Evolutionary conservation across 2,329 filamentous ascomycete species (phyloP).

Genomic region (Elsinoe fawcettii): DNA sequence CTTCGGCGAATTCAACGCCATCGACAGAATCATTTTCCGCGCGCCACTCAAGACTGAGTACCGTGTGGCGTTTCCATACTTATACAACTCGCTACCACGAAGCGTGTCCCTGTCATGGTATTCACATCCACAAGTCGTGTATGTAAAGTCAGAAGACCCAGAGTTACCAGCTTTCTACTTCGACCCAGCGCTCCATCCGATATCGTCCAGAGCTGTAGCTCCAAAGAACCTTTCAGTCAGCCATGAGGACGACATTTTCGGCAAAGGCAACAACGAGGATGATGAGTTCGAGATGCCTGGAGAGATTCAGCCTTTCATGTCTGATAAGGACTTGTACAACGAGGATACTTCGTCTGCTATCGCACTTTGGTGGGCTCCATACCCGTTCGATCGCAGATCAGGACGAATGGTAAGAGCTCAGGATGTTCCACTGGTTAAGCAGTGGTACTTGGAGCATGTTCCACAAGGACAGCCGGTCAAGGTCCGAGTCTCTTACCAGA

Average conservation of each 20-base stretch:
- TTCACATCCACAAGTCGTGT: constrained; percentile 87
- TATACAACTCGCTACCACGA: constrained; percentile 93
- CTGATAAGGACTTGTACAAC: constrained; percentile 80
- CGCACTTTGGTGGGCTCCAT: constrained; percentile 95
- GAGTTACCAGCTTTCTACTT: constrained; percentile 95
- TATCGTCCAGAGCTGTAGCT: constrained; percentile 87
- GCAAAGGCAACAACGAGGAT: constrained; percentile 67
- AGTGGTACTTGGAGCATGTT: constrained; percentile 96
- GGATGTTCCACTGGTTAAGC: constrained; percentile 93
- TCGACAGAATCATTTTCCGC: constrained; percentile 97
- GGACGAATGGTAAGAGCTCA: constrained; percentile 95
- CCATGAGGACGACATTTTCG: constrained; percentile 92
- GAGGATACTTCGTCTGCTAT: constrained; percentile 87
- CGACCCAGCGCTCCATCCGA: constrained; percentile 94
- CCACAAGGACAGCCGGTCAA: constrained; percentile 89
- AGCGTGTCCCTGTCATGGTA: constrained; percentile 93
- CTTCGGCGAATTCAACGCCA: constrained; percentile 98
- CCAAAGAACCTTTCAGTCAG: constrained; percentile 88
- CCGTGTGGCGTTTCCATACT: constrained; percentile 83
- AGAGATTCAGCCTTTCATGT: constrained; percentile 78
- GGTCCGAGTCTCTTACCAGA: constrained; percentile 96
- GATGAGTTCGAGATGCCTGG: constrained; percentile 65
- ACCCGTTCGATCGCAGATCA: constrained; percentile 87
- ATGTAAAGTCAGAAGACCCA: constrained; percentile 77
- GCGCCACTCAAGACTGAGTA: constrained; percentile 92